phyloP scores from a whole-genome alignment of 164 flowering plant species.

The Pachysandra terminalis region DNA sequence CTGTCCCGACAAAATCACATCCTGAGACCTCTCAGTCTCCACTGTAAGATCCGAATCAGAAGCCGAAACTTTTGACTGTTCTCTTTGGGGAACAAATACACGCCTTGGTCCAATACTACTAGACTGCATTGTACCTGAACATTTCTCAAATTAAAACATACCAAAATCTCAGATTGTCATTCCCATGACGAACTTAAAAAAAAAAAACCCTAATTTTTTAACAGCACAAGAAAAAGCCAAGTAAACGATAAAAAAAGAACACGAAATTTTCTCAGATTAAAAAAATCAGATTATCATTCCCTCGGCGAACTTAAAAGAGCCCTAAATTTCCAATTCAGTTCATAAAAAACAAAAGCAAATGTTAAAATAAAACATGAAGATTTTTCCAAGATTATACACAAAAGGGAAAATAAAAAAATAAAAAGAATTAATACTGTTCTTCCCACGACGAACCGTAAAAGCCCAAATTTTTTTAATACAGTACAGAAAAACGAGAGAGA shows the following conservation, averaged over 20 bases:
- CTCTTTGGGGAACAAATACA: conserved; percentile 43
- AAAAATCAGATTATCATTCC: too few relatives aligned
- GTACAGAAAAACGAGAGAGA: too few relatives aligned
- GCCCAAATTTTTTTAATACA: too few relatives aligned
- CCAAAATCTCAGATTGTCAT: not conserved
- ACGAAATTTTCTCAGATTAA: too few relatives aligned
- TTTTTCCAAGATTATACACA: too few relatives aligned
- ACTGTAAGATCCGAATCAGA: conserved; percentile 13
- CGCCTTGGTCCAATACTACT: conserved; percentile 57
- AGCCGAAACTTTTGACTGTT: conserved; percentile 20
- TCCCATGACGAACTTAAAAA: not conserved
- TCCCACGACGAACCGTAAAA: too few relatives aligned
- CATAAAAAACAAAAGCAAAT: too few relatives aligned
- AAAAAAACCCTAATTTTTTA: conserved; percentile 3
- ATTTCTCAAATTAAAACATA: not conserved
- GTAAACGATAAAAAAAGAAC: not conserved
- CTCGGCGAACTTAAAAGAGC: too few relatives aligned
- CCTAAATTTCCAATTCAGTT: too few relatives aligned
- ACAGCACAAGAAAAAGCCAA: not conserved
- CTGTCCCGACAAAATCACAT: conserved; percentile 16
- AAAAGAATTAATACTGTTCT: too few relatives aligned
- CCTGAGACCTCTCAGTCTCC: conserved; percentile 25
- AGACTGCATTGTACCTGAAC: conserved; percentile 51
- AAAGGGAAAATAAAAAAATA: too few relatives aligned
- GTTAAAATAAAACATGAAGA: too few relatives aligned